Conservation (phyloP, 1,284 basidiomycete species). For the Filobasidium uniguttulatum region DNA sequence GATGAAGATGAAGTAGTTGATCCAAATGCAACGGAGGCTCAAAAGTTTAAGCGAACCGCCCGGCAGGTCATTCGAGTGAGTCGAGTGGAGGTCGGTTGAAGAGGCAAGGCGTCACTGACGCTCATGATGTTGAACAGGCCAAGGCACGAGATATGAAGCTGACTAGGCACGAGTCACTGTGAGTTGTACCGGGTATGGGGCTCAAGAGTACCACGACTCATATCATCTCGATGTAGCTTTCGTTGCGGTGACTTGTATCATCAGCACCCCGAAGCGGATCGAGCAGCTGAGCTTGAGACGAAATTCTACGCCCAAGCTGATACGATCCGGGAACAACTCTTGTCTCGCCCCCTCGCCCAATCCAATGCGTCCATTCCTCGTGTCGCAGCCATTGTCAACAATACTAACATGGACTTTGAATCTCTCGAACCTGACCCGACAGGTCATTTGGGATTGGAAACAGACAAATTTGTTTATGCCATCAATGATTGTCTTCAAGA, state of each 20-base stretch:
- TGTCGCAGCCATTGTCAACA: slow-evolving; percentile 12
- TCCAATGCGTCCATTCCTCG: slow-evolving; percentile 19
- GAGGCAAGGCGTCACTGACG: background rate
- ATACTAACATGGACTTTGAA: too few species aligned
- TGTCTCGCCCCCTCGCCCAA: slow-evolving; percentile 21
- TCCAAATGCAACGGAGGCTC: too few species aligned
- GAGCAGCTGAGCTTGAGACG: slow-evolving; percentile 22
- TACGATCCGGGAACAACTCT: slow-evolving; percentile 25
- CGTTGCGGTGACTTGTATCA: slow-evolving; percentile 12
- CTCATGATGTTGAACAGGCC: background rate
- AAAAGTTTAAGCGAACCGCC: too few species aligned
- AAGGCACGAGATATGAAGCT: background rate
- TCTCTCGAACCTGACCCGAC: slow-evolving; percentile 21
- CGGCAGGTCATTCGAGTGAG: too few species aligned
- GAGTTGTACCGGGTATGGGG: background rate
- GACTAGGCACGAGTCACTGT: background rate
- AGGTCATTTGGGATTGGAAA: slow-evolving; percentile 19
- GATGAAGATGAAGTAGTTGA: background rate
- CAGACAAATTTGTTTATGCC: slow-evolving; percentile 10
- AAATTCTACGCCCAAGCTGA: slow-evolving; percentile 25
- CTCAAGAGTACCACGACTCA: too few species aligned
- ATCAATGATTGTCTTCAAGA: slow-evolving; percentile 20
- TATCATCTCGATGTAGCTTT: slow-evolving; percentile 8
- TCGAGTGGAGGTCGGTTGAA: background rate
- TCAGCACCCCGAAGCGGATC: slow-evolving; percentile 21